phyloP scores from a whole-genome alignment of 2,329 filamentous ascomycete species.

The Aulographum hederae region DNA sequence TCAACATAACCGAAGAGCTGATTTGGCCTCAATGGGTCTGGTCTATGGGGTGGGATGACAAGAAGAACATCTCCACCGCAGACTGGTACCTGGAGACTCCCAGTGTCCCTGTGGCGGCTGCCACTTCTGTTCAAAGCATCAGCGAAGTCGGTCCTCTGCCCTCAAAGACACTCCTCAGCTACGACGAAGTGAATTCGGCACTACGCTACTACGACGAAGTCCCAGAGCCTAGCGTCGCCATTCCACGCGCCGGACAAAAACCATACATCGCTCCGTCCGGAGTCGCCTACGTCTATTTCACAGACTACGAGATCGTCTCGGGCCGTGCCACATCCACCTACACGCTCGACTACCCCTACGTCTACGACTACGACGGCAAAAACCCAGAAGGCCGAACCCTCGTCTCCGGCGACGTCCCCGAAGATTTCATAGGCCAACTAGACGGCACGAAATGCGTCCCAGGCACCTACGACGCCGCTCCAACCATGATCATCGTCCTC shows the following conservation, averaged over 20 bases:
- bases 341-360: constrained; percentile 15
- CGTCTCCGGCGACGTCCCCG: no score
- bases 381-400: no score
- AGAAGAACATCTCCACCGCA: neutral
- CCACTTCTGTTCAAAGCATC: constrained; percentile 2
- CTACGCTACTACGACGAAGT: no score
- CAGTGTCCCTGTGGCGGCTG: constrained; percentile 2
- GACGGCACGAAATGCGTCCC: no score
- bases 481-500: constrained; percentile 25
- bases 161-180: neutral
- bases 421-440: no score
- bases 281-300: no score
- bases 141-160: constrained; percentile 1
- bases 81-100: constrained; percentile 3
- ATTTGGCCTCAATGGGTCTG: constrained; percentile 1
- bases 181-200: neutral
- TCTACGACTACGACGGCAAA: constrained; percentile 18
- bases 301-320: no score
- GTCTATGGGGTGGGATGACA: constrained; percentile 1
- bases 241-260: no score
- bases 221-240: neutral
- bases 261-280: no score
- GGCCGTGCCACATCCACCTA: constrained; percentile 17
- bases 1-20: neutral
- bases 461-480: no score